Percentiles rank a stretch among this genome's conserved stretches.
Evolutionary conservation across 257 asterid species (phyloP).

Genomic region (Mentha longifolia): DNA sequence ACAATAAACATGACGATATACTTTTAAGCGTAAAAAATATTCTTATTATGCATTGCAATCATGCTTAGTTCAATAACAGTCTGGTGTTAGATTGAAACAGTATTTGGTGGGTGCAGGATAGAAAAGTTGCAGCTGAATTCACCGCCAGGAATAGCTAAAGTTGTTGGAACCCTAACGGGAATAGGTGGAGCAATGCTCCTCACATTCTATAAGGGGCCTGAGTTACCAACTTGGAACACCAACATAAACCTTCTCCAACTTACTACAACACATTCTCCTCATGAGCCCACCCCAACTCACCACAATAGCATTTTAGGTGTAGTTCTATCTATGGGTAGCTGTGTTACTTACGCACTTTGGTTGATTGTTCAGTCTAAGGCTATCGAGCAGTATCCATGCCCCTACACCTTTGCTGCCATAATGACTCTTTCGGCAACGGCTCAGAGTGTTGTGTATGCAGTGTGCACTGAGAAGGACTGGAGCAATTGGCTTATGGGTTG

Average conservation of each 20-base stretch:
- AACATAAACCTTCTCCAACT: slow-evolving; percentile 49
- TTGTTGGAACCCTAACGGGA: slow-evolving; percentile 60
- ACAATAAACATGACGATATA: too few relatives aligned
- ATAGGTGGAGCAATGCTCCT: slow-evolving; percentile 78
- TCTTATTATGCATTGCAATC: too few relatives aligned
- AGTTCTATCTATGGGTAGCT: slow-evolving; percentile 45
- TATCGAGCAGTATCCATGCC: slow-evolving; percentile 58
- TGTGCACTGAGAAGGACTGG: slow-evolving; percentile 56
- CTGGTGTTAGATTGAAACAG: too few relatives aligned
- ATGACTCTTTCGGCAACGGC: slow-evolving; percentile 52
- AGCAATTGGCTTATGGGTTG: slow-evolving; percentile 59
- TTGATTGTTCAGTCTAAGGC: slow-evolving; percentile 48
- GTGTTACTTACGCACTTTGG: slow-evolving; percentile 57
- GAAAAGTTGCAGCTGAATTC: slow-evolving; percentile 64
- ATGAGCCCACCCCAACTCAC: slow-evolving; percentile 1
- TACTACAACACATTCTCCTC: too few relatives aligned
- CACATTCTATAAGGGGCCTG: slow-evolving; percentile 70
- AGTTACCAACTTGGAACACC: slow-evolving; percentile 45
- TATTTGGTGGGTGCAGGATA: slow-evolving; percentile 41
- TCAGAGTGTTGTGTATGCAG: slow-evolving; percentile 43
- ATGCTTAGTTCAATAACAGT: too few relatives aligned
- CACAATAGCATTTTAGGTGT: slow-evolving; percentile 44
- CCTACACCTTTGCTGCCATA: slow-evolving; percentile 61
- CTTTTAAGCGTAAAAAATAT: too few relatives aligned
- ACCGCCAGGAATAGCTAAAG: slow-evolving; percentile 67